Conservation (phyloP, 1,139 yeast species). For the Pichia terricola region DNA sequence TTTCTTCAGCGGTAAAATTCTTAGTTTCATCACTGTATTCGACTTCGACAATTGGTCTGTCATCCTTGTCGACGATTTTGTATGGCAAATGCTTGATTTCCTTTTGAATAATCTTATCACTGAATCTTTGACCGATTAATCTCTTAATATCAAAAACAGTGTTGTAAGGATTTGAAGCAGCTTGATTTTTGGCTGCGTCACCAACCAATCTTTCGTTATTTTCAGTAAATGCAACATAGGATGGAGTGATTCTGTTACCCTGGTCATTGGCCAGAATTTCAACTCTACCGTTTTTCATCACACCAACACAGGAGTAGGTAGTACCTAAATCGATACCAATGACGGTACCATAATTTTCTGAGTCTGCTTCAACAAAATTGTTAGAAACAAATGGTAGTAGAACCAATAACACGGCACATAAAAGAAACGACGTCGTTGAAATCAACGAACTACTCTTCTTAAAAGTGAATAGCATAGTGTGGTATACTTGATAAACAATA, state of each 20-base stretch:
- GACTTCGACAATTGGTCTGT: constrained; percentile 76
- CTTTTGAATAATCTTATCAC: constrained; percentile 68
- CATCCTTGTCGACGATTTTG: constrained; percentile 54
- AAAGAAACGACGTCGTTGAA: constrained; percentile 15
- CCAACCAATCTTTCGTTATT: constrained; percentile 75
- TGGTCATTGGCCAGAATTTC: constrained; percentile 92
- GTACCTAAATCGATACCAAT: constrained; percentile 86
- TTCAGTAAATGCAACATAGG: constrained; percentile 77
- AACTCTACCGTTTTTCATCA: constrained; percentile 84
- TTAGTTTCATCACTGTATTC: constrained; percentile 50
- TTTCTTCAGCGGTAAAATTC: constrained; percentile 79
- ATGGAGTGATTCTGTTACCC: constrained; percentile 92
- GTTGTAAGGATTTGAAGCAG: constrained; percentile 69
- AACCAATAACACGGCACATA: constrained; percentile 50
- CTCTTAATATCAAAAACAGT: constrained; percentile 83
- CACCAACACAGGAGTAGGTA: constrained; percentile 92
- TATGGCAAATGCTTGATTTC: constrained; percentile 81
- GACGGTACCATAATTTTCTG: constrained; percentile 64
- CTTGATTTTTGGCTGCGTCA: constrained; percentile 93
- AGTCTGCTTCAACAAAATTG: constrained; percentile 32
- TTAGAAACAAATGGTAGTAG: constrained; percentile 46
- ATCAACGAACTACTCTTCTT: constrained; percentile 8
- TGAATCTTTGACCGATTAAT: constrained; percentile 70
- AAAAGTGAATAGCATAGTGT: no score
- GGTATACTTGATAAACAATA: constrained; percentile 11